A percentile compares a stretch with the other conserved stretches of the same genome.
phyloP scores from a whole-genome alignment of 768 basidiomycete species.

The Mycena rosella region DNA sequence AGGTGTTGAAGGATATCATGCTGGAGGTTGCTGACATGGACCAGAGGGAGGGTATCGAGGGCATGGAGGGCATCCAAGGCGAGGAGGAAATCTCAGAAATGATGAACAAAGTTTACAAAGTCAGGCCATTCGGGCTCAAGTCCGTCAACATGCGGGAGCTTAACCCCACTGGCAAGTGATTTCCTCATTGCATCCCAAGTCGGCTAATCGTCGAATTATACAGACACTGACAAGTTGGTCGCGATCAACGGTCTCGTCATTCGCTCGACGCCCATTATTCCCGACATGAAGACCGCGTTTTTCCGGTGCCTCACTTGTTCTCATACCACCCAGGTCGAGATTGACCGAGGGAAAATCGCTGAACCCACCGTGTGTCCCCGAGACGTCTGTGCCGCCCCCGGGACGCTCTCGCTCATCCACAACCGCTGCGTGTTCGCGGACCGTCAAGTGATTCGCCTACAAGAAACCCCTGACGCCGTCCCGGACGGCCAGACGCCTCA shows the following conservation, averaged over 20 bases:
- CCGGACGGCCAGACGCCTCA: conserved; percentile 99
- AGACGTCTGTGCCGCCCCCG: conserved; percentile 89
- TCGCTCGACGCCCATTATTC: conserved; percentile 96
- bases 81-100: conserved; percentile 93
- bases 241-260: conserved; percentile 98
- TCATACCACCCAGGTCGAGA: conserved; percentile 97
- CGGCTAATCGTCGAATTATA: conserved; percentile 7
- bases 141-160: conserved; percentile 94
- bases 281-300: conserved; percentile 99
- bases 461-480: conserved; percentile 98
- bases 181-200: conserved; percentile 4
- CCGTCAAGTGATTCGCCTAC: conserved; percentile 93
- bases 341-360: conserved; percentile 97
- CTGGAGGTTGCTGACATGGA: conserved; percentile 88
- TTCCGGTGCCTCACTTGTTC: conserved; percentile 97
- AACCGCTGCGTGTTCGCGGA: conserved; percentile 98
- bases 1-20: conserved; percentile 94
- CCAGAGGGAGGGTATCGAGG: conserved; percentile 74
- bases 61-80: conserved; percentile 81
- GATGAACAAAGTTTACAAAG: conserved; percentile 90
- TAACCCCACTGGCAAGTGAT: conserved; percentile 84
- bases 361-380: conserved; percentile 94
- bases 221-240: conserved; percentile 98
- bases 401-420: conserved; percentile 95
- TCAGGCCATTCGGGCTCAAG: conserved; percentile 89